phyloP scores from a whole-genome alignment of 1,284 basidiomycete species.

The Mycena sp. region DNA sequence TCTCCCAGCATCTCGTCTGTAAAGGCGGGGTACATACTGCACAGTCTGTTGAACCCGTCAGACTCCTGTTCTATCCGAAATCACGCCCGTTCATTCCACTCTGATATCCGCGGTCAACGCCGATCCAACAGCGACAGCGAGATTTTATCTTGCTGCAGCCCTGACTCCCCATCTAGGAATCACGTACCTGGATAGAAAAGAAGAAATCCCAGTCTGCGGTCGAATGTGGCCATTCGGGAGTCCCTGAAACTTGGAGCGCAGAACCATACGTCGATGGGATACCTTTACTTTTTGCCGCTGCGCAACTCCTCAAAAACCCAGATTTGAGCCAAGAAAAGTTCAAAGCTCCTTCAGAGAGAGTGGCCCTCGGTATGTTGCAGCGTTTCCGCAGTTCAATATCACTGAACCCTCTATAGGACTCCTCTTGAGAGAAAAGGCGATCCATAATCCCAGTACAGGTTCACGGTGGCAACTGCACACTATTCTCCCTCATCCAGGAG shows the following conservation, averaged over 20 bases:
- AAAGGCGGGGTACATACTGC: slow-evolving; percentile 68
- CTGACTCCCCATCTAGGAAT: slow-evolving; percentile 71
- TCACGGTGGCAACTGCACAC: slow-evolving; percentile 75
- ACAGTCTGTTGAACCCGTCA: slow-evolving; percentile 52
- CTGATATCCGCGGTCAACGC: slow-evolving; percentile 50
- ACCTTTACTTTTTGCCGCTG: slow-evolving; percentile 72
- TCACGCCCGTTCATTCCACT: slow-evolving; percentile 59
- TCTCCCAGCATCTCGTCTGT: slow-evolving; percentile 53
- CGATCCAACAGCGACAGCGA: slow-evolving; percentile 57
- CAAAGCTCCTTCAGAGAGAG: slow-evolving; percentile 56
- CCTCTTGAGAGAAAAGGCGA: slow-evolving; percentile 68
- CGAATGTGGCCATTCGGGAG: slow-evolving; percentile 81
- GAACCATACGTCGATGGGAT: slow-evolving; percentile 82
- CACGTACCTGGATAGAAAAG: slow-evolving; percentile 73
- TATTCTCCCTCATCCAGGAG: slow-evolving; percentile 82
- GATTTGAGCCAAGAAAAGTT: slow-evolving; percentile 50
- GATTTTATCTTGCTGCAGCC: slow-evolving; percentile 79
- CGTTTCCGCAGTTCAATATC: too few relatives aligned
- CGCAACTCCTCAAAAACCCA: slow-evolving; percentile 55
- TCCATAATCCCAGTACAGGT: slow-evolving; percentile 73
- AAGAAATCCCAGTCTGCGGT: slow-evolving; percentile 66
- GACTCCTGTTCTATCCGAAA: slow-evolving; percentile 24
- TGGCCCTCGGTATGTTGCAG: slow-evolving; percentile 66
- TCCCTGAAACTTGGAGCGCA: slow-evolving; percentile 87
- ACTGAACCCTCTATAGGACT: slow-evolving; percentile 56